phyloP scores from a whole-genome alignment of 148 eudicot species.

The Fagopyrum tataricum region DNA sequence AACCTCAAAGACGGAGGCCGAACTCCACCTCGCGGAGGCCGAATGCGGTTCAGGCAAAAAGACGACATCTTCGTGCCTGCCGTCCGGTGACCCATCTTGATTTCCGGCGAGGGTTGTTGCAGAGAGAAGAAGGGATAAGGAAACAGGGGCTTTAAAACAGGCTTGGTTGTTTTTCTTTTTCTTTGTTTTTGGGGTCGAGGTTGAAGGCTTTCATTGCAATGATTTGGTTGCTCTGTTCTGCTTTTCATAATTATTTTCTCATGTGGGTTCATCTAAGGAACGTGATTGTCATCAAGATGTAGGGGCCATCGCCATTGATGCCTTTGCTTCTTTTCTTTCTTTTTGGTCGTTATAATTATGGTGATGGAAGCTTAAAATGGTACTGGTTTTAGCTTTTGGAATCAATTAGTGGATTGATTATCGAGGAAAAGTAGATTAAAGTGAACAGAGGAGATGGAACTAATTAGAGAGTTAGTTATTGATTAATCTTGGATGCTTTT shows the following conservation, averaged over 20 bases:
- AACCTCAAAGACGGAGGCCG: conserved; percentile 6
- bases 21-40: neutral
- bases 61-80: neutral
- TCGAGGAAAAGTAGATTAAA: neutral
- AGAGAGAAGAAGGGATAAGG: neutral
- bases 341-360: neutral
- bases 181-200: too few species aligned
- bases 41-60: conserved; percentile 18
- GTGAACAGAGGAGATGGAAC: neutral
- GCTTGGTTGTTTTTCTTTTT: neutral
- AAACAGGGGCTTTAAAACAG: conserved; percentile 5
- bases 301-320: conserved; percentile 25
- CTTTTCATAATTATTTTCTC: conserved; percentile 3
- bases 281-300: conserved; percentile 45
- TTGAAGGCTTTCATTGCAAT: conserved; percentile 29
- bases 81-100: conserved; percentile 10
- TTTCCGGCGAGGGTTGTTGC: conserved; percentile 1
- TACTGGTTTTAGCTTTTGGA: neutral
- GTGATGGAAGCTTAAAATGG: neutral
- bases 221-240: conserved; percentile 25
- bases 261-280: conserved; percentile 27
- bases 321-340: neutral
- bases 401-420: conserved; percentile 6
- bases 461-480: neutral
- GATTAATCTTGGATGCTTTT: neutral